These are phyloP conservation scores for Solanum chaucha DNA, from an alignment of 257 asterid species.

Conservation along the genomic window DNA sequence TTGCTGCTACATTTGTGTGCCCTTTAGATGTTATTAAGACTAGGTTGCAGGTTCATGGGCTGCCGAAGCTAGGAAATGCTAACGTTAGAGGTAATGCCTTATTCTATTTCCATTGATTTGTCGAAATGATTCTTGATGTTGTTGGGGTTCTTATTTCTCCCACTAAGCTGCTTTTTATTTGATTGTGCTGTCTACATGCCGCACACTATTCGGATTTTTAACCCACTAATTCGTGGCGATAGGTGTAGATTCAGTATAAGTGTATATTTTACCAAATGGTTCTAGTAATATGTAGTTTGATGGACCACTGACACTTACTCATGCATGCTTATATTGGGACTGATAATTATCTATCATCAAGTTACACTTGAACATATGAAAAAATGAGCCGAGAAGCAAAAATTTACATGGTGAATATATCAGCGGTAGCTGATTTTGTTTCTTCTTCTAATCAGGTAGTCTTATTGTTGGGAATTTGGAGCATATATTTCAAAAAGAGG, in stretches of 20 bases:
- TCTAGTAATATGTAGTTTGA: not conserved
- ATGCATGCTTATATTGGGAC: not conserved
- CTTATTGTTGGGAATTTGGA: slow-evolving; percentile 82
- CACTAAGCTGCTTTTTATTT: not conserved
- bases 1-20: slow-evolving; percentile 96
- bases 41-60: slow-evolving; percentile 90
- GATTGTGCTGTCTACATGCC: not conserved
- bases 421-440: not conserved
- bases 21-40: slow-evolving; percentile 98
- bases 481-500: slow-evolving; percentile 73
- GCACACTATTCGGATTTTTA: not conserved
- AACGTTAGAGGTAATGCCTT: slow-evolving; percentile 52
- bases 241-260: not conserved
- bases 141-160: not conserved
- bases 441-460: slow-evolving; percentile 52
- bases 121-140: not conserved
- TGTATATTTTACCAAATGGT: not conserved
- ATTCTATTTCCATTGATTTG: not conserved
- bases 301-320: not conserved
- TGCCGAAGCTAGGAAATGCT: slow-evolving; percentile 51
- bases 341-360: not conserved
- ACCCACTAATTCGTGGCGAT: not conserved
- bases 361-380: not conserved
- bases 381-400: not conserved
- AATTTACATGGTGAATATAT: not conserved